Evolutionary conservation across 441 rosid genomes (phyloP), one percentile per base, ranked within the genome.

Genomic region (Viola pubescens): DNA sequence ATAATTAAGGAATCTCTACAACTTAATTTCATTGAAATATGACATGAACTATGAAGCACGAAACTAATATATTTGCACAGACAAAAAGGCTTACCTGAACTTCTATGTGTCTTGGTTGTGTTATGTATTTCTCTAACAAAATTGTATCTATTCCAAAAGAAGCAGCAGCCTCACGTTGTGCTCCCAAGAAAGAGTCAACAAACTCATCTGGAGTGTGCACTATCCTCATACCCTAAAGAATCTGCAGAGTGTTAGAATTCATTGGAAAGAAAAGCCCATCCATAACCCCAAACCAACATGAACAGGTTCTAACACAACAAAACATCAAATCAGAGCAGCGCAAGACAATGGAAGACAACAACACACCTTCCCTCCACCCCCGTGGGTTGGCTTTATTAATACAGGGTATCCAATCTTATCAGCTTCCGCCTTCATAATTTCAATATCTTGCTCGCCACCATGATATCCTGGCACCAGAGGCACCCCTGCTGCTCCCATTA

Each of bases 401-500:
- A 92, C 37, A 37, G 97, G 94, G 68, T 87, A 92, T 19, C 97
- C 97, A 75, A 92, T 92, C 73, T 82, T 87, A 16, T 82, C 92
- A 2, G 98, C 97, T 77, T 92, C 97, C 40, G 71, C 74, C 75
- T 81, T 87, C 97, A 92, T 85, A 70, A 77, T 59, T 63, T 89
- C 82, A 19, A 92, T 79, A 78, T 87, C 90, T 77, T 89, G 98
- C 66, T 82, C 94, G 54, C 69, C 70, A 4, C 95, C 98, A 74
- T 89, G 98, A 83, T 92, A 87, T 61, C 97, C 97, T 4, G 91
- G 98, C 61, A 89, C 98, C 38, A 87, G 88, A 7, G 97, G 97
- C 73, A 89, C 98, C 57, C 97, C 96, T 38, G 95, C 97, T 19
- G 85, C 90, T 5, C 95, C 98, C 98, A 92, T 89, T 77, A 92